Evolutionary conservation across 495 filamentous ascomycete genomes (phyloP), one percentile per base, ranked within the genome.

Genomic region (Xylaria venustula): DNA sequence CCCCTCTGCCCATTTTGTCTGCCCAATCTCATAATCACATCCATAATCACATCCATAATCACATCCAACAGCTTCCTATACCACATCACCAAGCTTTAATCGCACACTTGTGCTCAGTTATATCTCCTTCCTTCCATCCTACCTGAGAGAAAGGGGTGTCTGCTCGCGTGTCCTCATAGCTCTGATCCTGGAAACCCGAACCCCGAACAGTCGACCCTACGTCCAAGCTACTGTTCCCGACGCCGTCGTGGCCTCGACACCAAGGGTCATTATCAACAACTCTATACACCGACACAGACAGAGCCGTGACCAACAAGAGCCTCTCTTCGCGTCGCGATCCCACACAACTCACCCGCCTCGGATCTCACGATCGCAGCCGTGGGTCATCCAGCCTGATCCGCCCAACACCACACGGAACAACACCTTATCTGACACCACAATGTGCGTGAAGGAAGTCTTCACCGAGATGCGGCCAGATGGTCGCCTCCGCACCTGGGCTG

Each of bases 171-270:
- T 15, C 17, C 1, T 34, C 40, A 15, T 1, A 32, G 8, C 40
- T 46, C 37, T 37, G 19, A 3, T 17, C 46, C 11, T 44, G 23
- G 17, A 15, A 37, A 15, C 14, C 54, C 42, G 41, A 26, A 25
- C 63, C 55, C 64, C 61, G 70, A 67, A 47, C 60, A 72, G n/a
- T 66, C 66, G 30, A 66, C 70, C 69, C 63, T 69, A 74, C 68
- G 72, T 68, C 66, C 76, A 76, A 66, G 75, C 76, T 59, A 72
- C 76, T 61, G 75, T 75, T 76, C 74, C 79, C 65, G 64, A 49
- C 61, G 40, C 66, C 32, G 62, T 62, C 28, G 50, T 65, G 60
- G 60, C 63, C 11, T 63, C 66, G 49, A 40, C 58, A 46, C 60
- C 62, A 49, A 67, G 67, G 47, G 61, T 71, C 56, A 63, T 62